A percentile compares a stretch with the other conserved stretches of the same genome.
These are phyloP conservation scores for Conticribra weissflogii DNA, from an alignment of 108 stramenopile species.

Conservation along the genomic window DNA sequence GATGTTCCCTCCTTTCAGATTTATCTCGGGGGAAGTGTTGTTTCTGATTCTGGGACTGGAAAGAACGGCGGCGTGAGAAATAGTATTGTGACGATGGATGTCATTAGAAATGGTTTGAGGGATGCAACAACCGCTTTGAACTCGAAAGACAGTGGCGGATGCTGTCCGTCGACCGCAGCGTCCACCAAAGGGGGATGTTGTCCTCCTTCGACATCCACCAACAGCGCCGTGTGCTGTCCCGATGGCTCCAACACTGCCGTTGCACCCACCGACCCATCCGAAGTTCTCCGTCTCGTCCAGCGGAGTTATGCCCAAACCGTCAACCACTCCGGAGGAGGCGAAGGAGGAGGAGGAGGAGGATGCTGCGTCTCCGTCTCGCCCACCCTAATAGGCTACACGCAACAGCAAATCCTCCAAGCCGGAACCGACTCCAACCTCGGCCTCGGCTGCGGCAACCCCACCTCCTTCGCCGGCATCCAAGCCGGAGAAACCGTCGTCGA, in stretches of 20 bases:
- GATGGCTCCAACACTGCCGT: constrained; percentile 9
- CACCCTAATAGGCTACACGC: constrained; percentile 29
- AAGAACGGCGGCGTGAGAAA: too few species aligned
- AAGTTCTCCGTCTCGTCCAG: constrained; percentile 17
- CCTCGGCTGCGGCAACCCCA: constrained; percentile 61
- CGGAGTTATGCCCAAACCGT: constrained; percentile 43
- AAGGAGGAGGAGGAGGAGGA: constrained; percentile 7
- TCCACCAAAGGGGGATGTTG: neutral
- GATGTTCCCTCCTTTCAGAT: constrained; percentile 39
- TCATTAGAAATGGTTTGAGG: constrained; percentile 9
- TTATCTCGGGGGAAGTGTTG: constrained; percentile 18
- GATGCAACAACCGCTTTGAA: constrained; percentile 55
- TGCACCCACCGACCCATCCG: constrained; percentile 7
- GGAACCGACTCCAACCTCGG: constrained; percentile 51
- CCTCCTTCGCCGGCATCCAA: constrained; percentile 36
- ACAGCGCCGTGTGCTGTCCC: constrained; percentile 9
- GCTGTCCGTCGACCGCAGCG: constrained; percentile 34
- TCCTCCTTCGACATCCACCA: neutral
- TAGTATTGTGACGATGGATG: constrained; percentile 15
- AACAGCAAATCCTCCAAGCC: constrained; percentile 33
- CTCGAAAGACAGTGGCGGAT: too few species aligned
- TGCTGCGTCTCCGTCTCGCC: constrained; percentile 42
- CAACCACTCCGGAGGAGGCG: neutral
- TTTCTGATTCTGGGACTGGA: constrained; percentile 3
- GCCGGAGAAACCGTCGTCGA: constrained; percentile 61